Evolutionary conservation across 2,329 filamentous ascomycete genomes (phyloP).

Genomic region (Pseudogymnoascus sp.): DNA sequence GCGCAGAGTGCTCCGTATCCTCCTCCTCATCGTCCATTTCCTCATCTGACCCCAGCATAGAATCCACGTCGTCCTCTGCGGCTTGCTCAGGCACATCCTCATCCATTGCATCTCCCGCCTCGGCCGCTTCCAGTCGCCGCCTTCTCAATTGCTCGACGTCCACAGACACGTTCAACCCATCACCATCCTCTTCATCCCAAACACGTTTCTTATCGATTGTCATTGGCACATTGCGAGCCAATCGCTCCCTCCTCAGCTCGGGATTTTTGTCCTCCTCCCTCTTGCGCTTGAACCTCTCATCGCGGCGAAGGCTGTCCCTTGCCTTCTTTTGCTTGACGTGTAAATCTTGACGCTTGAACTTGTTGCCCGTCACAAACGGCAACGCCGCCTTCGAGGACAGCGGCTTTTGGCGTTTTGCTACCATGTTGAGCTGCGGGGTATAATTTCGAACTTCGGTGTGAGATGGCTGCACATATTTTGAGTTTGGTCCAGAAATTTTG

Average conservation of each 20-base stretch:
- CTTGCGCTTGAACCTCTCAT: constrained; percentile 67
- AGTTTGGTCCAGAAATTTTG: constrained; percentile 7
- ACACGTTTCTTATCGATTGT: constrained; percentile 83
- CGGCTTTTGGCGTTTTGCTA: constrained; percentile 36
- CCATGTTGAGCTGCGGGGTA: constrained; percentile 34
- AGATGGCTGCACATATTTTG: neutral
- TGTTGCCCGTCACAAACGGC: constrained; percentile 59
- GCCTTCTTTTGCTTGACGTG: constrained; percentile 73
- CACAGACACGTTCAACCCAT: constrained; percentile 44
- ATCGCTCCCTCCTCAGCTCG: constrained; percentile 59
- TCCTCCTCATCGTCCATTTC: constrained; percentile 34
- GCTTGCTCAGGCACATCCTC: constrained; percentile 34
- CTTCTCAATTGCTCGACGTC: constrained; percentile 52
- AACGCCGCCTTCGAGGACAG: constrained; percentile 35
- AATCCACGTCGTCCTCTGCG: constrained; percentile 57
- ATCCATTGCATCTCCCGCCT: constrained; percentile 37
- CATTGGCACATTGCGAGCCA: constrained; percentile 67
- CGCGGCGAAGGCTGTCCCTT: constrained; percentile 64
- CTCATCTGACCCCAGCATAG: constrained; percentile 61
- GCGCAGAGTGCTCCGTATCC: constrained; percentile 22
- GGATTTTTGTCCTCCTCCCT: constrained; percentile 82
- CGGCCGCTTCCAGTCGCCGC: constrained; percentile 42
- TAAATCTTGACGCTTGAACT: constrained; percentile 67
- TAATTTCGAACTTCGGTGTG: neutral
- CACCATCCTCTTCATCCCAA: constrained; percentile 70